A percentile compares a stretch with the other conserved stretches of the same genome.
phyloP scores from a whole-genome alignment of 1,139 yeast species.

The Kurtzmaniella natalensis region DNA sequence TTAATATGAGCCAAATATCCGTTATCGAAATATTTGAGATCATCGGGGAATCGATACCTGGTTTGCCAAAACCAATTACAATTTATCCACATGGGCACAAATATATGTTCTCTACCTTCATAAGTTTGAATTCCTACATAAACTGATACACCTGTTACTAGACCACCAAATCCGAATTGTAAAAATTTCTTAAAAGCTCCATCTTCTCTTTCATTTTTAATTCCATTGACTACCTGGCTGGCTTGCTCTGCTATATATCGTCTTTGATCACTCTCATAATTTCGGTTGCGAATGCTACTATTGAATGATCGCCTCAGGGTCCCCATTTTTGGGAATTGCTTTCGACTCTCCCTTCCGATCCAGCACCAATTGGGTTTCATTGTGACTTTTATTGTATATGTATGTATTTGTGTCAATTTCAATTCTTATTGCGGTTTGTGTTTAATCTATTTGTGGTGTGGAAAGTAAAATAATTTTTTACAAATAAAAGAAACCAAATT shows the following conservation, averaged over 20 bases:
- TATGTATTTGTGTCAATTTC: no score
- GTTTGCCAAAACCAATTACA: constrained; percentile 20
- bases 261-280: no score
- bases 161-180: constrained; percentile 19
- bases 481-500: no score
- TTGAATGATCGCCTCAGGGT: no score
- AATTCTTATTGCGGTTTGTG: no score
- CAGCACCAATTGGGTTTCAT: no score
- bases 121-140: constrained; percentile 21
- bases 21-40: constrained; percentile 23
- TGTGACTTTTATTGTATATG: no score
- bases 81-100: constrained; percentile 32
- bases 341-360: no score
- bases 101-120: constrained; percentile 15
- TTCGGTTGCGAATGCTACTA: no score
- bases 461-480: no score
- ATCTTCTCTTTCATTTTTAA: constrained; percentile 8
- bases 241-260: constrained; percentile 11
- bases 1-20: constrained; percentile 15
- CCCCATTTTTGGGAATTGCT: no score
- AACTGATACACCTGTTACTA: constrained; percentile 21
- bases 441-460: no score
- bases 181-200: constrained; percentile 21
- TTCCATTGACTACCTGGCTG: constrained; percentile 7
- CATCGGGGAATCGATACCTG: constrained; percentile 21